Evolutionary conservation across 2,329 filamentous ascomycete genomes (phyloP), one percentile per base, ranked within the genome.

Genomic region (Rugonectria rugulosa): DNA sequence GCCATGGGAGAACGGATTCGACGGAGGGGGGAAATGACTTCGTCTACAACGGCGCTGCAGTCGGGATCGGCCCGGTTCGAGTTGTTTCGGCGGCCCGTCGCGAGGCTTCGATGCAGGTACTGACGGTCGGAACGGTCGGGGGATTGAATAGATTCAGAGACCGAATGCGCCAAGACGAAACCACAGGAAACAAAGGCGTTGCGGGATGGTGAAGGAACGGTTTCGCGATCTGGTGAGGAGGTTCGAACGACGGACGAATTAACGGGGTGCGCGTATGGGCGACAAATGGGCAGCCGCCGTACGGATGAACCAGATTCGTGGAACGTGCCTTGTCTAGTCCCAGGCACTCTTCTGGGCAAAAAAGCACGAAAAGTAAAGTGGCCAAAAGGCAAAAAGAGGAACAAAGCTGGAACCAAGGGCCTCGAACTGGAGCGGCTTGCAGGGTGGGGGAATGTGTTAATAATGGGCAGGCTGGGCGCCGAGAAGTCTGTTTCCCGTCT

Each of bases 1-100:
- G 65, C 65, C 65, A 68, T 68, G 51, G 24, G 60, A 50, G 53
- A 38, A 23, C 37, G 31, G 27, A 11, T n/a, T 32, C 29, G n/a
- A n/a, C 17, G 17, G 7, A 31, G 43, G 45, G 41, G 32, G 44
- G 17, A 38, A 19, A 21, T 17, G 34, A 12, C 27, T 29, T 44
- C 20, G 19, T 36, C 45, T 19, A 57, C 21, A 47, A 17, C 19
- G 37, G 41, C 19, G 40, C 17, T 24, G 15, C 11, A 38, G 8
- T 23, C 14, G n/a, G 43, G 29, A 24, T 47, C 23, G 56, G 40
- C 43, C 43, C 26, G 53, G 29, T 12, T 53, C 20, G 34, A 36
- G 31, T 52, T 32, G 31, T 24, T 38, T n/a, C n/a, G n/a, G 37
- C 26, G 31, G 57, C 27, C 49, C 21, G 29, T 42, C 32, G 50